phyloP scores from a whole-genome alignment of 257 asterid genomes.

The Handroanthus guayacan region DNA sequence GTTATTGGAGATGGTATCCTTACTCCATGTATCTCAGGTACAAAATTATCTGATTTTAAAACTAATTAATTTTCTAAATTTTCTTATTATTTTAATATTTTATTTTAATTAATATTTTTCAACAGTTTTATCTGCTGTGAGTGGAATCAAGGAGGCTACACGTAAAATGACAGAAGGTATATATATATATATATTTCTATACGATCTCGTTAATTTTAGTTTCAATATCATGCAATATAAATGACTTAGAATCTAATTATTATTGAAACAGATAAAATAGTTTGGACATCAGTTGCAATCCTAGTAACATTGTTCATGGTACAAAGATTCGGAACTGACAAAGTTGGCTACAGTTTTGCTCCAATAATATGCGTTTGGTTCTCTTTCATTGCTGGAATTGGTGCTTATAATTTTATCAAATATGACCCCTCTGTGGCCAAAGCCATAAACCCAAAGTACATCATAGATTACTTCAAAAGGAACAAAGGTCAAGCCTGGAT shows the following conservation, averaged over 20 bases:
- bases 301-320: constrained; percentile 49
- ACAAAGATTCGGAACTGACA: constrained; percentile 71
- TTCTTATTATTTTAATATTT: no score
- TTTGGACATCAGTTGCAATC: constrained; percentile 58
- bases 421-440: constrained; percentile 50
- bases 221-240: background rate
- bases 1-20: constrained; percentile 86
- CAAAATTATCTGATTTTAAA: background rate
- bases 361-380: constrained; percentile 66
- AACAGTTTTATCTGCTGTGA: constrained; percentile 66
- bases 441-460: constrained; percentile 62
- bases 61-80: background rate
- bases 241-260: no score
- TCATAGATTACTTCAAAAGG: constrained; percentile 51
- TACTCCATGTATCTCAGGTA: constrained; percentile 82
- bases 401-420: constrained; percentile 63
- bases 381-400: constrained; percentile 48
- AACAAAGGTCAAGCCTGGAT: constrained; percentile 60
- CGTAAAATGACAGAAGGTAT: constrained; percentile 47
- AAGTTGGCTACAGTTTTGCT: constrained; percentile 71
- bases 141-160: constrained; percentile 59
- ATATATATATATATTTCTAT: no score
- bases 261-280: constrained; percentile 10
- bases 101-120: constrained; percentile 29
- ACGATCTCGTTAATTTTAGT: no score